Evolutionary conservation across 352 stramenopile species (phyloP), one percentile per base, ranked within the genome.

Genomic region (Pythium utonaiense): DNA sequence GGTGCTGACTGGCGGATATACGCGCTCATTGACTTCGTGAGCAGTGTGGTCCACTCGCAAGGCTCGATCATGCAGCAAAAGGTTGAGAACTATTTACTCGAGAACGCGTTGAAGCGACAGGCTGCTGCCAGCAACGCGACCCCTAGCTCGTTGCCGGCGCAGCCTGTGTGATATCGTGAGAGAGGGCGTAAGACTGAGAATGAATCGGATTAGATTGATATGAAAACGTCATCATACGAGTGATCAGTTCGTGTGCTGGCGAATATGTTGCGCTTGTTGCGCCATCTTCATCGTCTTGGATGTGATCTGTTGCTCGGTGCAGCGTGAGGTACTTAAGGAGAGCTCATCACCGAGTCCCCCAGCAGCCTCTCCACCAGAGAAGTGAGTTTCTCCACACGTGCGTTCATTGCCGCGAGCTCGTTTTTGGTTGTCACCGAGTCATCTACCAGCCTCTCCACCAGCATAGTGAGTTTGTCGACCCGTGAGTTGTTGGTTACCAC

Each of bases 11-110:
- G 60, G 51, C 19, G 60, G 38, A 66, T 66, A 66, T 66, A 57
- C 52, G 52, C 24, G 38, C 52, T 59, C 24, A 59, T 48, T n/a
- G 52, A 59, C 24, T 59, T 59, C 48, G 34, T 59, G 10, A 57
- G 52, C 45, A 57, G 36, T 21, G 34, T 62, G 6, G 51, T 62
- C 27, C 44, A 67, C 14, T 25, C 48, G 1, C 59, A 66, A 24
- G 59, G 50, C 28, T 52, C 59, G 24, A 34, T 52, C 30, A 66
- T 66, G 30, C 51, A 66, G 59, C 59, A 66, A 22, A 33, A 56
- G 27, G 52, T 66, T 10, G 59, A 66, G 19, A 60, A 66, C 42
- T 60, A 60, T 57, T 33, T 66, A 33, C 51, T 66, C n/a, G 59
- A 66, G 51, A 66, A 66, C 44, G 40, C 59, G 12, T 38, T 60